phyloP scores from a whole-genome alignment of 768 basidiomycete genomes.

The Cubamyces sp. region DNA sequence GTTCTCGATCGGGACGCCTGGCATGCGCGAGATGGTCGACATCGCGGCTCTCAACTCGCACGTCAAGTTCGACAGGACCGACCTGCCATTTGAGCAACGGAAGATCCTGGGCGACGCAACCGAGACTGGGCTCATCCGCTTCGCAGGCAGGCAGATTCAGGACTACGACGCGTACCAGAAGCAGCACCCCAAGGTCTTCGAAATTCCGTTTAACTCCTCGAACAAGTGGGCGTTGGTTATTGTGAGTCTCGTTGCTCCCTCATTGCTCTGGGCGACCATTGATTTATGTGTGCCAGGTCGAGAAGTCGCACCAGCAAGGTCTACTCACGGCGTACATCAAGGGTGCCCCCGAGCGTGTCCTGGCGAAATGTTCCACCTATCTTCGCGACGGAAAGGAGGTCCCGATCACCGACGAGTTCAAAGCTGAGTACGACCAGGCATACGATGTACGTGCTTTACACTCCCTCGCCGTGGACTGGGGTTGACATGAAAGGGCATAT shows the following conservation, averaged over 20 bases:
- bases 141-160: conserved; percentile 58
- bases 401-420: conserved; percentile 62
- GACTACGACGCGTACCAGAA: conserved; percentile 60
- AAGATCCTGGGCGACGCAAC: conserved; percentile 74
- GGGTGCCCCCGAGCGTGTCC: conserved; percentile 70
- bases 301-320: conserved; percentile 56
- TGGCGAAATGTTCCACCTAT: conserved; percentile 65
- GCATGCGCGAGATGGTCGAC: conserved; percentile 70
- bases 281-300: conserved; percentile 42
- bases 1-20: conserved; percentile 55
- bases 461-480: not conserved
- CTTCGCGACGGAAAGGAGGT: conserved; percentile 52
- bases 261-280: not conserved
- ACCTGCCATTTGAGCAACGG: conserved; percentile 64
- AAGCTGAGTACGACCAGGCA: conserved; percentile 56
- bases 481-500: not conserved
- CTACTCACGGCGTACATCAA: conserved; percentile 61
- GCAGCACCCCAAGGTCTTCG: conserved; percentile 62
- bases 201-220: conserved; percentile 74
- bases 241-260: conserved; percentile 41
- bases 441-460: conserved; percentile 51
- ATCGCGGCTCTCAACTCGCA: conserved; percentile 69
- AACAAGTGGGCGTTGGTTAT: conserved; percentile 78
- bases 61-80: conserved; percentile 68
- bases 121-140: conserved; percentile 71